A percentile compares a stretch with the other conserved stretches of the same genome.
Conservation (phyloP, 2,329 filamentous ascomycete species). For the Hymenotorrendiella dingleyae region DNA sequence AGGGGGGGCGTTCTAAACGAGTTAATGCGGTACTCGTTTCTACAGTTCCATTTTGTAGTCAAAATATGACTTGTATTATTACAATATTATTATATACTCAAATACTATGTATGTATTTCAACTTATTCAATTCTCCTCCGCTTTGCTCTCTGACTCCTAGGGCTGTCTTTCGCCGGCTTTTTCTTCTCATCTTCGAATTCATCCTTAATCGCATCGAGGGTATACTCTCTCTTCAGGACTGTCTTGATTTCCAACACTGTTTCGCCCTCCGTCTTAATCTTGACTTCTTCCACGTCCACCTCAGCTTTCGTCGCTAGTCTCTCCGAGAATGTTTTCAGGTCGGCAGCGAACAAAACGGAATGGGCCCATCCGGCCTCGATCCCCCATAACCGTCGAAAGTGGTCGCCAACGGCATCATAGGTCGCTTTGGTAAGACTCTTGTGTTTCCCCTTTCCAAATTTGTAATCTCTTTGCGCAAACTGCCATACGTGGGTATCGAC, state of each 20-base stretch:
- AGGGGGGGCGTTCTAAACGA: too few species aligned
- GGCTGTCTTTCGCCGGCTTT: slow-evolving; percentile 16
- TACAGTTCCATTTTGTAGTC: too few species aligned
- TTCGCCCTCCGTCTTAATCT: slow-evolving; percentile 29
- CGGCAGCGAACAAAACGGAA: slow-evolving; percentile 91
- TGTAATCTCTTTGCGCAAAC: slow-evolving; percentile 94
- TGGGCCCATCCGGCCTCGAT: slow-evolving; percentile 96
- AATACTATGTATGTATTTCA: too few species aligned
- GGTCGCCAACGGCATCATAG: slow-evolving; percentile 84
- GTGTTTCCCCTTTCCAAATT: slow-evolving; percentile 74
- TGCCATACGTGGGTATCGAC: slow-evolving; percentile 99
- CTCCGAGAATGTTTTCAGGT: slow-evolving; percentile 79
- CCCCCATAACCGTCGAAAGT: slow-evolving; percentile 87
- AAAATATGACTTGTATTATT: too few species aligned
- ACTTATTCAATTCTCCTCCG: slow-evolving; percentile 16
- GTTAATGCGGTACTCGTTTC: too few species aligned
- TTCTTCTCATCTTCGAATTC: slow-evolving; percentile 18
- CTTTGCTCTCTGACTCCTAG: slow-evolving; percentile 23
- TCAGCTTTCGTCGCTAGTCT: slow-evolving; percentile 39
- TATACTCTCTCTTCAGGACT: slow-evolving; percentile 21
- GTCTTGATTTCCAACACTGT: slow-evolving; percentile 17
- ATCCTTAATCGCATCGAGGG: slow-evolving; percentile 15
- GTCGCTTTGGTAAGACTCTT: slow-evolving; percentile 83
- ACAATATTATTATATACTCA: too few species aligned
- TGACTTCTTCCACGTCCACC: slow-evolving; percentile 39